These are phyloP conservation scores for Lepidium sativum DNA, from an alignment of 345 rosid species.

Conservation along the genomic window DNA sequence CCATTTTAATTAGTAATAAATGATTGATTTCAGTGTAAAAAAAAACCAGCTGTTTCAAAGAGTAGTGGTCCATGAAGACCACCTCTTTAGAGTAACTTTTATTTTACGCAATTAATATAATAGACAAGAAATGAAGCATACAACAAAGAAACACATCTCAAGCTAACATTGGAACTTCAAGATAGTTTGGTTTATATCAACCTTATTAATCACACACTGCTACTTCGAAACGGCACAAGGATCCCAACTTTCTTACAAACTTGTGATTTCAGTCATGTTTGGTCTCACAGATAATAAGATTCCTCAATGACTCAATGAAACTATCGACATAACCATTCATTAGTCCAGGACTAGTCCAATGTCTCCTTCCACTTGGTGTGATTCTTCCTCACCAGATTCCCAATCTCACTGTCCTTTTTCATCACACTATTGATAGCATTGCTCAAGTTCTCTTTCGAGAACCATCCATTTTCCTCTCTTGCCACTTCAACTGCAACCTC, in stretches of 20 bases:
- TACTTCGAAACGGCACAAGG: neutral
- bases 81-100: no score
- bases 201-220: neutral
- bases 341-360: neutral
- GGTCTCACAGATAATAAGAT: neutral
- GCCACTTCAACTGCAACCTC: conserved; percentile 29
- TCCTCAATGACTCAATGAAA: neutral
- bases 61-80: no score
- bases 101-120: no score
- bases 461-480: conserved; percentile 23
- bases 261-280: neutral
- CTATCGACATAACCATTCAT: neutral
- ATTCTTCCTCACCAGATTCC: neutral
- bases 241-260: neutral
- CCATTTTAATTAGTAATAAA: no score
- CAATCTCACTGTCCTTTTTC: conserved; percentile 13
- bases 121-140: neutral
- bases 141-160: neutral
- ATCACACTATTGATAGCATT: conserved; percentile 24
- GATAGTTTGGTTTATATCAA: neutral
- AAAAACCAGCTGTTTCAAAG: no score
- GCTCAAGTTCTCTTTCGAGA: conserved; percentile 17
- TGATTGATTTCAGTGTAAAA: no score
- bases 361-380: conserved; percentile 21
- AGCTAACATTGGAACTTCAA: neutral